Conservation (phyloP, 2,329 filamentous ascomycete genomes). For the Pleoardoris graminearum region DNA sequence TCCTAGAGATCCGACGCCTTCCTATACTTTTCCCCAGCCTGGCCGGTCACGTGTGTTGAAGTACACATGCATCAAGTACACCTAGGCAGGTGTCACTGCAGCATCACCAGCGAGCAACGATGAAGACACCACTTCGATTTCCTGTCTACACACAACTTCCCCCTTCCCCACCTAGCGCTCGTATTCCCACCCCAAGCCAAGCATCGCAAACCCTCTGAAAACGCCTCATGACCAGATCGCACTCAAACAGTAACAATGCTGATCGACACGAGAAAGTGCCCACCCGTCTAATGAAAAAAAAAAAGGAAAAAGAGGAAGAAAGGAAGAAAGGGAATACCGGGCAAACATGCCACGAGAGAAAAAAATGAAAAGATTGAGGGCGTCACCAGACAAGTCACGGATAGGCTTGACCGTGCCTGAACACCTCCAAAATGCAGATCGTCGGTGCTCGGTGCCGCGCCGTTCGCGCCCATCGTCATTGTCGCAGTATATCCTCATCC, state of each 20-base stretch:
- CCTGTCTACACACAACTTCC: too few species aligned
- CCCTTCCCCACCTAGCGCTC: too few species aligned
- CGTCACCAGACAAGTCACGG: slow-evolving; percentile 5
- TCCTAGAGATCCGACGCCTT: too few species aligned
- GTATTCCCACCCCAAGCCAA: too few species aligned
- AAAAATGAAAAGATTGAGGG: neutral
- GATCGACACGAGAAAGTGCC: neutral
- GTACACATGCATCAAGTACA: too few species aligned
- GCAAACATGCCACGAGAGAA: neutral
- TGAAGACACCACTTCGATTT: too few species aligned
- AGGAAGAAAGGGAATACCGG: neutral
- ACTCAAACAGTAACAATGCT: slow-evolving; percentile 1
- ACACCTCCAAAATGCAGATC: slow-evolving; percentile 8
- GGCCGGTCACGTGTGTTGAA: too few species aligned
- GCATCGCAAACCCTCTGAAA: neutral
- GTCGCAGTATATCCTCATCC: neutral
- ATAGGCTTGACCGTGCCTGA: neutral
- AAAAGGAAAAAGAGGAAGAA: neutral
- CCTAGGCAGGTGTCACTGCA: too few species aligned
- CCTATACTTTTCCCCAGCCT: too few species aligned
- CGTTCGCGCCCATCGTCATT: neutral
- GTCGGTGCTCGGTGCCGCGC: neutral
- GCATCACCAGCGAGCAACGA: too few species aligned
- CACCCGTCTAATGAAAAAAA: neutral
- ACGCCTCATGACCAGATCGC: neutral